phyloP scores from a whole-genome alignment of 805 yeast genomes.

The Metschnikowia cubensis region DNA sequence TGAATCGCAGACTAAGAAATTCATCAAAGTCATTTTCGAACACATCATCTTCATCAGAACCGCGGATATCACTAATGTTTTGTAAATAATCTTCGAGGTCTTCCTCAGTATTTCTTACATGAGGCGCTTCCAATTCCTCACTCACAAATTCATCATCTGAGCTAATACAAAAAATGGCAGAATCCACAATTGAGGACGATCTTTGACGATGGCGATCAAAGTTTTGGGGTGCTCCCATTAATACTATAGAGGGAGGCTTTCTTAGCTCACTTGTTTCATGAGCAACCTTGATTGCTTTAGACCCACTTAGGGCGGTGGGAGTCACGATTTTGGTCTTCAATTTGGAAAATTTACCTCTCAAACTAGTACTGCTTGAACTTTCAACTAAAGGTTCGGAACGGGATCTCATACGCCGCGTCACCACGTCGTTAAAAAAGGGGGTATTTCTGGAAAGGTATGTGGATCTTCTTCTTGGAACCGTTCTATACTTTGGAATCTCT shows the following conservation, averaged over 20 bases:
- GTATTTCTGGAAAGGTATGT: conserved; percentile 23
- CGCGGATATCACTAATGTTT: conserved; percentile 26
- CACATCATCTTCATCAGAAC: conserved; percentile 29
- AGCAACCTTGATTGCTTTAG: neutral
- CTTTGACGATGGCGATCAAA: neutral
- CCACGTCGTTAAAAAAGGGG: conserved; percentile 5
- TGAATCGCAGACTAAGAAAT: neutral
- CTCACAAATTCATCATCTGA: conserved; percentile 1
- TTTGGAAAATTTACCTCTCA: conserved; percentile 7
- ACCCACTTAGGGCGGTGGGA: neutral
- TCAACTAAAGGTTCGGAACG: conserved; percentile 12
- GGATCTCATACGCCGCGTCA: conserved; percentile 10
- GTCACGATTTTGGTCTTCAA: conserved; percentile 6
- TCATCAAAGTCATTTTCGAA: conserved; percentile 8
- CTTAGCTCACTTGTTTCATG: neutral
- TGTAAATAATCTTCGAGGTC: conserved; percentile 29
- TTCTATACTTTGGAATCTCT: conserved; percentile 68
- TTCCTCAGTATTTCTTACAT: conserved; percentile 17
- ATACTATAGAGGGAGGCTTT: neutral
- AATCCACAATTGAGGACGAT: neutral
- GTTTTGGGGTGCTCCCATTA: neutral
- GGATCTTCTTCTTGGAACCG: conserved; percentile 75
- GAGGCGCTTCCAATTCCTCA: neutral
- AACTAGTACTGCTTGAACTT: conserved; percentile 6
- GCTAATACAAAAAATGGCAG: neutral